Evolutionary conservation across 257 asterid genomes (phyloP).

Genomic region (Solanum chilense): DNA sequence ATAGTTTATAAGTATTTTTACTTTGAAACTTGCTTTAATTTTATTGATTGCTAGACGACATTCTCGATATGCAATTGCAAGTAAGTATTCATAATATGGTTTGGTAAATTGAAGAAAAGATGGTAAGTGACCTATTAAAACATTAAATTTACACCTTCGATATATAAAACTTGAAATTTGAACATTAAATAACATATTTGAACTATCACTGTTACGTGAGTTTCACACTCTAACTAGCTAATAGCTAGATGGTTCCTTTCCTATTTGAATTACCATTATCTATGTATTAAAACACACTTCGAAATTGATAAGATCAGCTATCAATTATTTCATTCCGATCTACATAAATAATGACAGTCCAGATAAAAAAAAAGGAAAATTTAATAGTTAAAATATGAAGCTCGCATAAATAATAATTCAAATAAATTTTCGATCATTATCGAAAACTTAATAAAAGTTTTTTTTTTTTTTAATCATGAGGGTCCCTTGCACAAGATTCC

Average conservation of each 20-base stretch:
- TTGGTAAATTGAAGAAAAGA: background rate
- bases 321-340: background rate
- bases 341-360: background rate
- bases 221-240: background rate
- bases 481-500: constrained; percentile 20
- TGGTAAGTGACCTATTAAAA: background rate
- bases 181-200: background rate
- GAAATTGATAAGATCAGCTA: background rate
- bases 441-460: background rate
- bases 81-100: background rate
- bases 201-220: background rate
- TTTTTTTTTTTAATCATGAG: background rate
- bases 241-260: background rate
- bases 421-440: too few relatives aligned
- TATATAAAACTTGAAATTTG: background rate
- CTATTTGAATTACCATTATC: background rate
- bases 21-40: background rate
- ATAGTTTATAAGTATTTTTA: background rate
- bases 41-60: background rate
- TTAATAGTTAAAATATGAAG: too few relatives aligned
- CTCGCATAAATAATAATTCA: too few relatives aligned
- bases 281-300: background rate
- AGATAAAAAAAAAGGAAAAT: fast-evolving
- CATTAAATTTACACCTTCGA: background rate
- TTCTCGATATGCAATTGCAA: background rate